phyloP scores from a whole-genome alignment of 768 basidiomycete species.

The Podaxis sp. region DNA sequence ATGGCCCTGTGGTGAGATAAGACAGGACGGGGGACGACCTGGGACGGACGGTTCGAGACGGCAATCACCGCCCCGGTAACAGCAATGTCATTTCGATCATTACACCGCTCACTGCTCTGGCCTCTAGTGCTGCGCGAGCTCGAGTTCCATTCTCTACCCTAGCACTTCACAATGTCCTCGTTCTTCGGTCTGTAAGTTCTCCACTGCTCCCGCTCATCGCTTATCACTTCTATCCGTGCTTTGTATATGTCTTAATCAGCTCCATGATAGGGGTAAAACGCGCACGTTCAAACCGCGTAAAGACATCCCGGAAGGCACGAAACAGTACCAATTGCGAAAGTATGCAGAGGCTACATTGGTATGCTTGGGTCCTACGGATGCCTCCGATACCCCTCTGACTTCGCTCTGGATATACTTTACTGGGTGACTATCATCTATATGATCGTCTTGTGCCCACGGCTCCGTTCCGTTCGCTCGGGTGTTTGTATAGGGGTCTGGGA shows the following conservation, averaged over 20 bases:
- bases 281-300: conserved; percentile 96
- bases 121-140: background rate
- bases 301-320: conserved; percentile 93
- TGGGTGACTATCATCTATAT: background rate
- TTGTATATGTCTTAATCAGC: background rate
- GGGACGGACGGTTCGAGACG: background rate
- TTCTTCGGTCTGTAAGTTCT: conserved; percentile 81
- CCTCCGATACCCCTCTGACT: conserved; percentile 4
- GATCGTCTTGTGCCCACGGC: background rate
- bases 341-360: conserved; percentile 96
- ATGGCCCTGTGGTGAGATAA: conserved; percentile 3
- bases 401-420: background rate
- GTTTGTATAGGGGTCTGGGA: conserved; percentile 81
- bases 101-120: background rate
- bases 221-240: background rate
- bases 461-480: background rate
- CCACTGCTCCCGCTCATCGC: background rate
- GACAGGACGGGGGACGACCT: too few relatives aligned
- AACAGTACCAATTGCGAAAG: conserved; percentile 97
- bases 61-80: conserved; percentile 19
- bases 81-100: background rate
- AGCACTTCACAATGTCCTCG: conserved; percentile 60
- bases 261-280: conserved; percentile 69
- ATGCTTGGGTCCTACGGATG: conserved; percentile 22
- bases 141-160: background rate